Conservation (phyloP, 306 rosid species). For the Cucurbita maxima region DNA sequence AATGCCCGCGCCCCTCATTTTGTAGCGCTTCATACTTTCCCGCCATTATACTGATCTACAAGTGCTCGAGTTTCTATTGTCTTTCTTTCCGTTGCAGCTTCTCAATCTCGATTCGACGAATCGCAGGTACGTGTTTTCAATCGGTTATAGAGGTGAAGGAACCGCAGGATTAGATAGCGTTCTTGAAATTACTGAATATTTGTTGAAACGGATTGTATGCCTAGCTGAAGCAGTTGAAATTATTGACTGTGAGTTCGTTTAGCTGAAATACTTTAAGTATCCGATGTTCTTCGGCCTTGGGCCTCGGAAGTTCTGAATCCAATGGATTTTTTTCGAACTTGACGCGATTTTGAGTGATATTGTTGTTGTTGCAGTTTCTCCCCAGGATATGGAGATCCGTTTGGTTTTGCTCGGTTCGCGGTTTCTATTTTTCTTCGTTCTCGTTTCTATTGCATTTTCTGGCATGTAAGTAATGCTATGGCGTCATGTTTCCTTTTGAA, state of each 20-base stretch:
- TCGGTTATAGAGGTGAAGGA: background rate
- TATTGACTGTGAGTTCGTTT: background rate
- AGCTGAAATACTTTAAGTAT: background rate
- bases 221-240: background rate
- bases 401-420: background rate
- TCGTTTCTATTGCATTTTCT: slow-evolving; percentile 15
- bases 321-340: background rate
- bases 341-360: background rate
- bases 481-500: slow-evolving; percentile 1
- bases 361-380: background rate
- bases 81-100: background rate
- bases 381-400: slow-evolving; percentile 10
- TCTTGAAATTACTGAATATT: background rate
- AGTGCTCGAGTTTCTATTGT: background rate
- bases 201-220: background rate
- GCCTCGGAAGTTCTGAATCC: background rate
- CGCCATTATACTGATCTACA: background rate
- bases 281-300: background rate
- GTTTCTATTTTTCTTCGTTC: background rate
- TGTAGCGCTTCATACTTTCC: background rate
- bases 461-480: slow-evolving; percentile 23
- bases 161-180: background rate
- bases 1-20: background rate
- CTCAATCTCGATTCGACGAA: background rate
- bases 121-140: background rate